phyloP scores from a whole-genome alignment of 257 asterid species.

The Paraleonurus japonicus region DNA sequence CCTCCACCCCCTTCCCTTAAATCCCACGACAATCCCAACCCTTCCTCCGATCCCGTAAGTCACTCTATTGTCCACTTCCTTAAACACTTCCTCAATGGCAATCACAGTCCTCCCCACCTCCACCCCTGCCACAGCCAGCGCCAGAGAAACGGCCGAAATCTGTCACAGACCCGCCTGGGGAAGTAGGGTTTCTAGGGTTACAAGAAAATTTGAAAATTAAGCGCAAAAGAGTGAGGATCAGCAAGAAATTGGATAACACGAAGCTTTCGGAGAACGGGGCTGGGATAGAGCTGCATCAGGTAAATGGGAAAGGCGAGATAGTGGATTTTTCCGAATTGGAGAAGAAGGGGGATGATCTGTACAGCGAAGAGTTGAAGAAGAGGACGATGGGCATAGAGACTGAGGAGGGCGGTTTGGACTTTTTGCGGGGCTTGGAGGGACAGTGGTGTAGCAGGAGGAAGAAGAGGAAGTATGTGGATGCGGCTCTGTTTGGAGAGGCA shows the following conservation, averaged over 20 bases:
- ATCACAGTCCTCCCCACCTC: constrained; percentile 65
- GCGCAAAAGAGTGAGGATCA: constrained; percentile 44
- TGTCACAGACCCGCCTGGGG: constrained; percentile 6
- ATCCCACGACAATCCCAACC: constrained; percentile 32
- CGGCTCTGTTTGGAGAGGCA: constrained; percentile 51
- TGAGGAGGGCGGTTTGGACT: constrained; percentile 62
- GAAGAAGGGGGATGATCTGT: constrained; percentile 69
- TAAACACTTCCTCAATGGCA: constrained; percentile 51
- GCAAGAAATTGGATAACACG: constrained; percentile 29
- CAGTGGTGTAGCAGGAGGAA: constrained; percentile 93
- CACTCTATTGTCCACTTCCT: constrained; percentile 70
- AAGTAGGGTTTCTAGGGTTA: constrained; percentile 41
- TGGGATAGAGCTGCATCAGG: constrained; percentile 43
- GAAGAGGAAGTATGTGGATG: constrained; percentile 89
- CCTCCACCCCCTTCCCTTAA: constrained; percentile 54
- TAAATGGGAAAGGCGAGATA: constrained; percentile 58
- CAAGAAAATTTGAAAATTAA: constrained; percentile 41
- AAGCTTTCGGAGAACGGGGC: constrained; percentile 41
- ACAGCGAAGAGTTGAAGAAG: constrained; percentile 53
- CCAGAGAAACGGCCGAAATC: constrained; percentile 14
- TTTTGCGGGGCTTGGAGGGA: constrained; percentile 72
- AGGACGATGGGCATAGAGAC: constrained; percentile 66
- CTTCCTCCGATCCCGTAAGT: constrained; percentile 66
- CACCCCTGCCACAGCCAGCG: constrained; percentile 31
- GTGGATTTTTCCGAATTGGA: constrained; percentile 63